phyloP scores from a whole-genome alignment of 164 flowering plant species.

The Liquidambar formosana region DNA sequence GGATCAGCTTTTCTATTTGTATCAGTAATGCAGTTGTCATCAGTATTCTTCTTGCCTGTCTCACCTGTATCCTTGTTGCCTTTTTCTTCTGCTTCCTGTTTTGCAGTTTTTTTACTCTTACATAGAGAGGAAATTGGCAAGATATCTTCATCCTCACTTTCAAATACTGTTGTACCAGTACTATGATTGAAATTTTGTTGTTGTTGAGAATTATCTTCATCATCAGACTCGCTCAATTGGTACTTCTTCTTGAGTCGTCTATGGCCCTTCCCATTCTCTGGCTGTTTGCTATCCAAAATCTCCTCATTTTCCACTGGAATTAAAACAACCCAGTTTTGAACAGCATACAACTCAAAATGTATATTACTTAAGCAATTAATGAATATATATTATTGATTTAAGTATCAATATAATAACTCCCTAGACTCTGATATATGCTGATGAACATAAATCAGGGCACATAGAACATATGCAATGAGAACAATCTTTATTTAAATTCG shows the following conservation, averaged over 20 bases:
- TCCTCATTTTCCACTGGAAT: slow-evolving; percentile 5
- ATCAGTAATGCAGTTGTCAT: not conserved
- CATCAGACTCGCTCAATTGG: slow-evolving; percentile 31
- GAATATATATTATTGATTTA: not conserved
- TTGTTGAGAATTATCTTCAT: slow-evolving; percentile 10
- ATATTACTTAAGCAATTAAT: too few species aligned
- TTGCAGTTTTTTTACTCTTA: slow-evolving; percentile 5
- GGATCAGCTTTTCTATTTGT: not conserved
- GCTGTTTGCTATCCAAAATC: slow-evolving; percentile 9
- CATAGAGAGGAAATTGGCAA: slow-evolving; percentile 19
- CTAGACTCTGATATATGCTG: too few species aligned
- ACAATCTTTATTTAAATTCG: too few species aligned
- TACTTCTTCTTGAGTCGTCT: slow-evolving; percentile 32
- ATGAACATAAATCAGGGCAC: too few species aligned
- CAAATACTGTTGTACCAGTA: not conserved
- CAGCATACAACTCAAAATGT: slow-evolving; percentile 1
- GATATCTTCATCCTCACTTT: slow-evolving; percentile 30
- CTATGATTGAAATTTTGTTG: not conserved
- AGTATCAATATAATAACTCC: too few species aligned
- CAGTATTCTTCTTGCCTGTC: not conserved
- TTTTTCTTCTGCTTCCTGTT: slow-evolving; percentile 2
- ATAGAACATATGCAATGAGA: too few species aligned
- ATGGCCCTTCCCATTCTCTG: slow-evolving; percentile 6
- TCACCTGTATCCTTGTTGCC: not conserved
- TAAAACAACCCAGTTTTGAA: not conserved